Conservation (phyloP, 108 stramenopile species). For the Craspedostauros australis region DNA sequence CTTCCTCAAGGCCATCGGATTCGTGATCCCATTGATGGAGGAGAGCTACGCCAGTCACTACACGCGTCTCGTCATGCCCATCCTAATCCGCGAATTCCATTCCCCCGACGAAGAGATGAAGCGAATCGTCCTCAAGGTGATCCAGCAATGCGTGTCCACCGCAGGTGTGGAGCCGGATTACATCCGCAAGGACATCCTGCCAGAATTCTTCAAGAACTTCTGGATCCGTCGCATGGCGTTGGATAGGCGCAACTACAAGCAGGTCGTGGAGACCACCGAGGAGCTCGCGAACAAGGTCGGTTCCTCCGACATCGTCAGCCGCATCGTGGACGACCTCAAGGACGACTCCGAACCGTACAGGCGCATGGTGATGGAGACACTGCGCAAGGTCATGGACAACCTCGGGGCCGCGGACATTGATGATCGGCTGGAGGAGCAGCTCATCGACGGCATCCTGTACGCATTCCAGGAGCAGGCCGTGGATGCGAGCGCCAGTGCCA, state of each 20-base stretch:
- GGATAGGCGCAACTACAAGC: slow-evolving; percentile 94
- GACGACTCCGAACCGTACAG: slow-evolving; percentile 99
- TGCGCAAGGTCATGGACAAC: slow-evolving; percentile 89
- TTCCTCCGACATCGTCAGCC: slow-evolving; percentile 86
- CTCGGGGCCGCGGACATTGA: slow-evolving; percentile 94
- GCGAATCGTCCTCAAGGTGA: slow-evolving; percentile 96
- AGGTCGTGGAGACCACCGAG: slow-evolving; percentile 97
- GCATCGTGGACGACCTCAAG: slow-evolving; percentile 98
- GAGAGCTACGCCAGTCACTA: slow-evolving; percentile 99
- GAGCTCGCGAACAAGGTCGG: slow-evolving; percentile 99
- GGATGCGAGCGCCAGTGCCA: slow-evolving; percentile 60
- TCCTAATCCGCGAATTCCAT: slow-evolving; percentile 95
- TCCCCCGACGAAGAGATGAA: slow-evolving; percentile 97
- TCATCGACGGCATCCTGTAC: slow-evolving; percentile 98
- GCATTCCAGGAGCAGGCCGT: slow-evolving; percentile 98
- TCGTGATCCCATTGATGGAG: slow-evolving; percentile 98
- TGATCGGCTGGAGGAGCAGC: slow-evolving; percentile 92
- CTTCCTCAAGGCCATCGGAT: slow-evolving; percentile 97
- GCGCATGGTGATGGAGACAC: slow-evolving; percentile 98
- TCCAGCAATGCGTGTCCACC: slow-evolving; percentile 98
- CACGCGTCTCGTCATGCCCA: slow-evolving; percentile 97
- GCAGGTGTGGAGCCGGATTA: slow-evolving; percentile 97
- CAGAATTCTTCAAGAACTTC: slow-evolving; percentile 97
- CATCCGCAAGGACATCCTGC: slow-evolving; percentile 93
- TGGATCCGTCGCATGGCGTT: slow-evolving; percentile 99